A percentile compares a stretch with the other conserved stretches of the same genome.
Evolutionary conservation across 2,329 filamentous ascomycete species (phyloP).

Genomic region (Drechslerella coelobrocha): DNA sequence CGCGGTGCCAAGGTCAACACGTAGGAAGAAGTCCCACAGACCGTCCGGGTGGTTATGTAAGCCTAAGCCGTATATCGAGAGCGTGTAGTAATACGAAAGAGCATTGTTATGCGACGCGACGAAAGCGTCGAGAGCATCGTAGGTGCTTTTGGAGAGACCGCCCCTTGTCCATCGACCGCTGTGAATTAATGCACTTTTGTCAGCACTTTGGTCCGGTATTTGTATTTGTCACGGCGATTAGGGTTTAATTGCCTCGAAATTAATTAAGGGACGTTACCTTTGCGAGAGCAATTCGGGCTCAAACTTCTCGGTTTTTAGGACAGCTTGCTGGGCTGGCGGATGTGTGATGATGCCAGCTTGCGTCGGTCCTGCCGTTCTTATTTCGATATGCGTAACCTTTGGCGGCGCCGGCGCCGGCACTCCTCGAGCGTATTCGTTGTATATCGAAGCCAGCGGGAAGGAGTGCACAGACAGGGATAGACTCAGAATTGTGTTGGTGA

Average conservation of each 20-base stretch:
- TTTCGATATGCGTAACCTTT: conserved; percentile 25
- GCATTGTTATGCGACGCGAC: conserved; percentile 21
- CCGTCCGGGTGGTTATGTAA: conserved; percentile 29
- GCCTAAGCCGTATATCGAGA: conserved; percentile 34
- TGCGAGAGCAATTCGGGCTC: conserved; percentile 29
- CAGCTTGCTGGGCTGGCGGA: conserved; percentile 38
- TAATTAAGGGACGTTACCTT: too few relatives aligned
- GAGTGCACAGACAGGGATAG: conserved; percentile 40
- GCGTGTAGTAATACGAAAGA: conserved; percentile 28
- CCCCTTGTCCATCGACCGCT: conserved; percentile 46
- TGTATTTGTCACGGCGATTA: too few relatives aligned
- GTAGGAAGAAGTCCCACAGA: conserved; percentile 32
- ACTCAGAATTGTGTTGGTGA: conserved; percentile 45
- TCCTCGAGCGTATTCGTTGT: conserved; percentile 13
- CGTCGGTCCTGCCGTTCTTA: conserved; percentile 49
- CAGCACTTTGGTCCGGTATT: neutral
- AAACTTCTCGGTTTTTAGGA: conserved; percentile 17
- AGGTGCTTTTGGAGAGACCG: neutral
- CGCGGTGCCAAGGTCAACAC: conserved; percentile 25
- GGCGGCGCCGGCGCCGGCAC: conserved; percentile 8
- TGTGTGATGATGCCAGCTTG: conserved; percentile 50
- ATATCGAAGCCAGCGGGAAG: conserved; percentile 31
- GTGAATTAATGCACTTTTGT: neutral
- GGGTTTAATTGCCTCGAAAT: too few relatives aligned
- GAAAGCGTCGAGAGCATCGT: conserved; percentile 25